These are phyloP conservation scores for Seiridium unicorne DNA, from an alignment of 2,329 filamentous ascomycete species.

Conservation along the genomic window DNA sequence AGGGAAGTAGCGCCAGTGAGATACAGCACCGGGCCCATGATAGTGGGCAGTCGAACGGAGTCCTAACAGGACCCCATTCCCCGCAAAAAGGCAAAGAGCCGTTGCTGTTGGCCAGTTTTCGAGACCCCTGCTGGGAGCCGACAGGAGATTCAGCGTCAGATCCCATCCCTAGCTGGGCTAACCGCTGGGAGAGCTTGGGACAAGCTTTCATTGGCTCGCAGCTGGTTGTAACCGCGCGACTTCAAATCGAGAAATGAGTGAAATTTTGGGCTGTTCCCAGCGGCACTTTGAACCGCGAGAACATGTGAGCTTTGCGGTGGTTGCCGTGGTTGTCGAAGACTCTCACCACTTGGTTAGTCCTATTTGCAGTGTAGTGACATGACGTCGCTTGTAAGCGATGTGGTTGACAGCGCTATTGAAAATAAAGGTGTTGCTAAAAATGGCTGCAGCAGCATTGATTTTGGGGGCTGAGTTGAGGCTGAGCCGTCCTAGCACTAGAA, in stretches of 20 bases:
- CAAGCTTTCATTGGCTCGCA: background rate
- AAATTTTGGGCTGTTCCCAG: background rate
- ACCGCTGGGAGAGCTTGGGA: background rate
- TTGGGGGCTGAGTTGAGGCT: conserved; percentile 1
- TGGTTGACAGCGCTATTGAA: too few relatives aligned
- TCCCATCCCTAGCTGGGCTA: conserved; percentile 4
- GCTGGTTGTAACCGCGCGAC: background rate
- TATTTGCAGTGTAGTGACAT: too few relatives aligned
- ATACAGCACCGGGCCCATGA: background rate
- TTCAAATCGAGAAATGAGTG: background rate
- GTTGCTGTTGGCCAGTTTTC: conserved; percentile 2
- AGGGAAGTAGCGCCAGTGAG: background rate
- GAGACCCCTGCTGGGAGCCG: background rate
- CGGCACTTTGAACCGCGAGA: too few relatives aligned
- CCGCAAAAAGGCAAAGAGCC: background rate
- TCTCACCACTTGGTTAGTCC: too few relatives aligned
- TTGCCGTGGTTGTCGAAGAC: too few relatives aligned
- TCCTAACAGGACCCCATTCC: background rate
- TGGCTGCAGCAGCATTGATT: background rate
- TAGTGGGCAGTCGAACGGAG: background rate
- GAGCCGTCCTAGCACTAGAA: background rate
- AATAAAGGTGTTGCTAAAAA: background rate
- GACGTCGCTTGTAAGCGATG: too few relatives aligned
- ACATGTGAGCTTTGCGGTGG: too few relatives aligned
- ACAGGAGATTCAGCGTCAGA: background rate